Evolutionary conservation across 106 monocot genomes (phyloP), one percentile per base, ranked within the genome.

Genomic region (Dioscorea alata): DNA sequence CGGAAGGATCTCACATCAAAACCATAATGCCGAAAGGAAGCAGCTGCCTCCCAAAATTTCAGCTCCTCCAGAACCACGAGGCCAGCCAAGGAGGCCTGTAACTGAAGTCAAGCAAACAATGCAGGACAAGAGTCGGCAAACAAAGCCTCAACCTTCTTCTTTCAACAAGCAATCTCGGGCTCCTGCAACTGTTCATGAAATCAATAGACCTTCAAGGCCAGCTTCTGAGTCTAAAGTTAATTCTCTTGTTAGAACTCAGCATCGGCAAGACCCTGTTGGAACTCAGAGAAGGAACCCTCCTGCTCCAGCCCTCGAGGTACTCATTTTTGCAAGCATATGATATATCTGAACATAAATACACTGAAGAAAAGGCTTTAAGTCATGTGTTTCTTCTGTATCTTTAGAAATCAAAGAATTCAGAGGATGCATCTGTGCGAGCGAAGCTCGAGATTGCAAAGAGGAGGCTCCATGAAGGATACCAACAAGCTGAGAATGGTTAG

Each of bases 381-480:
- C n/a, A n/a, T n/a, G 0, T 23, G 28, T 33, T 54, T 42, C 2
- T 50, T 34, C 22, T 57, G 13, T 50, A 13, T 22, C 22, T 19
- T 19, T 28, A 57, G 69, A 53, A 17, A 54, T 34, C 69, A 20
- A 69, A 69, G 31, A 8, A 18, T 53, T 57, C 57, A 19, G 69
- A 57, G 18, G 69, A 69, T 0, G 33, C 68, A 17, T 74, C 24
- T 20, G 51, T 71, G 7, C 42, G 74, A n/a, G 74, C 49, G 2
- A 75, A 76, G 63, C 72, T 80, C 8, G 80, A 80, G 58, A 23
- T 60, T 18, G 75, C 80, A 4, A 80, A 80, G 66, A 75, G 80
- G 35, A 80, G 71, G 48, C 75, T 80, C 61, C 60, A 68, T 22
- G 76, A 76, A 48, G 60, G 81, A 6, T 81, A 76, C 19, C 76